These are phyloP conservation scores for Paragyromitra xinjiangensis DNA, from an alignment of 495 filamentous ascomycete genomes.

Conservation along the genomic window DNA sequence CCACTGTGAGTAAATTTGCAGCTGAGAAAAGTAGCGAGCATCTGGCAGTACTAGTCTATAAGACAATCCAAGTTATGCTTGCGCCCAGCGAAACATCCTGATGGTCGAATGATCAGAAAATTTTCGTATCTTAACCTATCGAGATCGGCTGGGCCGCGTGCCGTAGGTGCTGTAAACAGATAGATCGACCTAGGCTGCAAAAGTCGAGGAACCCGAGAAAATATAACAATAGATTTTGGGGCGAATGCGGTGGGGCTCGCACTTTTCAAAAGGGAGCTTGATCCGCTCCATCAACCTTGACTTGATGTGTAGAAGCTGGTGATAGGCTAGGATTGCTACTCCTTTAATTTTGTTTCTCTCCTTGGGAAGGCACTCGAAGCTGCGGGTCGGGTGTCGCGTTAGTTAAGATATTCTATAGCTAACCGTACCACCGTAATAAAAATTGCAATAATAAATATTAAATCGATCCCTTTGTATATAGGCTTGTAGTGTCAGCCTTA, in stretches of 20 bases:
- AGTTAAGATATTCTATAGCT: no score
- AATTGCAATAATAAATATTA: no score
- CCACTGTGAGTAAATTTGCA: background rate
- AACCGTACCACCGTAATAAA: no score
- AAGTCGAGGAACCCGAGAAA: background rate
- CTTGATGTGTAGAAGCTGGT: no score
- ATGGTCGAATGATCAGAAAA: background rate
- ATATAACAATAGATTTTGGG: background rate
- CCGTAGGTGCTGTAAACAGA: background rate
- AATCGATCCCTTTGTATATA: no score
- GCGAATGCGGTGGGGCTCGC: background rate
- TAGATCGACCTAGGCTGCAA: background rate
- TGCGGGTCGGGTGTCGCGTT: no score
- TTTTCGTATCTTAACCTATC: background rate
- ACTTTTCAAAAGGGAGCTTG: no score
- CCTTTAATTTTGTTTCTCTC: no score
- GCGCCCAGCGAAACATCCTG: background rate
- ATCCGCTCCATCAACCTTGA: no score
- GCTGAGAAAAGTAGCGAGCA: slow-evolving; percentile 31
- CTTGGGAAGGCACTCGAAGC: no score
- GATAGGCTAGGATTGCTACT: no score
- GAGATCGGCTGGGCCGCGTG: background rate
- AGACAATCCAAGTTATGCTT: background rate
- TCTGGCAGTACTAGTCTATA: background rate
- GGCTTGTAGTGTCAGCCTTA: no score